These are phyloP conservation scores for Dioscorea zingiberensis DNA, from an alignment of 106 monocot species.

Conservation along the genomic window DNA sequence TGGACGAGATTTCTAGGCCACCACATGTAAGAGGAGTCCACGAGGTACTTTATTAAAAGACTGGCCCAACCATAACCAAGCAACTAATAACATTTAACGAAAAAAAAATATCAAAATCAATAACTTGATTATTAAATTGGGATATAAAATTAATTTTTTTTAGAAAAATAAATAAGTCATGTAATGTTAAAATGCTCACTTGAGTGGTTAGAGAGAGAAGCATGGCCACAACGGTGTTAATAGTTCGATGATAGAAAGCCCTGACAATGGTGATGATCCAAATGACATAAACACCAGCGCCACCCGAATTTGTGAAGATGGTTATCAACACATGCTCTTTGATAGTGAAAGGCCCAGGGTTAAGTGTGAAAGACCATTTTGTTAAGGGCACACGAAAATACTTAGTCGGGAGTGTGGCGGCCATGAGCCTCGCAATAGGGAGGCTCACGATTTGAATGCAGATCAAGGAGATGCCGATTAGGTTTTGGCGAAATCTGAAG, in stretches of 20 bases:
- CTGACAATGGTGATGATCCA: constrained; percentile 15
- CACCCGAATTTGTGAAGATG: constrained; percentile 14
- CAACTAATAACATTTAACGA: constrained; percentile 11
- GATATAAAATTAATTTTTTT: too few species aligned
- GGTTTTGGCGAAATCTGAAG: constrained; percentile 9
- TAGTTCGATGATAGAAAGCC: constrained; percentile 10
- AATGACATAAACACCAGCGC: constrained; percentile 1
- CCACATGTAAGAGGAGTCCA: constrained; percentile 64
- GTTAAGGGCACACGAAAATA: not conserved
- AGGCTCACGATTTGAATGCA: too few species aligned
- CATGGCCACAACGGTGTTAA: constrained; percentile 1
- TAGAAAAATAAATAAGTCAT: too few species aligned
- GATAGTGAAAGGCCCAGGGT: constrained; percentile 16
- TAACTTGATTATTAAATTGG: too few species aligned
- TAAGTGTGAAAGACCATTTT: constrained; percentile 3
- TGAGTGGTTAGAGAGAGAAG: constrained; percentile 17
- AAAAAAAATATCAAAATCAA: too few species aligned
- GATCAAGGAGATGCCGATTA: not conserved
- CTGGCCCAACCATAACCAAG: constrained; percentile 64
- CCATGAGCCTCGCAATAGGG: constrained; percentile 7
- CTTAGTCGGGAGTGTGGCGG: constrained; percentile 1
- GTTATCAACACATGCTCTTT: constrained; percentile 22
- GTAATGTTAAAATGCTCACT: too few species aligned
- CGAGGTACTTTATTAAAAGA: constrained; percentile 36
- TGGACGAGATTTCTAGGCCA: constrained; percentile 56